Conservation (phyloP, 2,329 filamentous ascomycete genomes). For the Tolypocladium tundrense region DNA sequence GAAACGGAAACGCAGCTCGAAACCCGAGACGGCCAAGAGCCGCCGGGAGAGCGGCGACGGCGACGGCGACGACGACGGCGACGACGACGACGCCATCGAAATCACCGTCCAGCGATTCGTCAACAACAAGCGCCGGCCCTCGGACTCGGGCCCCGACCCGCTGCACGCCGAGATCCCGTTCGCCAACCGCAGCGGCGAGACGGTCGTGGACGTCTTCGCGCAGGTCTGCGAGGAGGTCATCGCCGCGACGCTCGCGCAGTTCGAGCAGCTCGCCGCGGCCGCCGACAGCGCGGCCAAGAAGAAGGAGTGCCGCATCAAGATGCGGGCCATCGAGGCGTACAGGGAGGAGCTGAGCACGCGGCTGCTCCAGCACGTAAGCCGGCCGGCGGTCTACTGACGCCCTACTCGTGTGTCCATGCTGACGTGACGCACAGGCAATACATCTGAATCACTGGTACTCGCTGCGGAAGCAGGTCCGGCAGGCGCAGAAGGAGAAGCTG, state of each 20-base stretch:
- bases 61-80: constrained; percentile 11
- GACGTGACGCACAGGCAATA: constrained; percentile 34
- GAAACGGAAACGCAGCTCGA: constrained; percentile 1
- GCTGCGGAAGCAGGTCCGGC: constrained; percentile 45
- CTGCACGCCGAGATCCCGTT: constrained; percentile 43
- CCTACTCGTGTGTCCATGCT: background rate
- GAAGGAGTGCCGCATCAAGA: constrained; percentile 45
- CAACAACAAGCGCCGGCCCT: constrained; percentile 32
- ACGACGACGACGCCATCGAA: constrained; percentile 27
- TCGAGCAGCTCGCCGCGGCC: constrained; percentile 28
- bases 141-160: constrained; percentile 32
- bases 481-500: constrained; percentile 47
- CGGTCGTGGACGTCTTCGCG: constrained; percentile 50
- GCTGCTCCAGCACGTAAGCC: constrained; percentile 48
- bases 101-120: constrained; percentile 51
- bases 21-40: constrained; percentile 7
- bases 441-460: constrained; percentile 49
- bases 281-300: constrained; percentile 35
- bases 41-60: constrained; percentile 12
- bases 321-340: constrained; percentile 47
- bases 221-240: constrained; percentile 53
- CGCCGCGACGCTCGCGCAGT: constrained; percentile 34
- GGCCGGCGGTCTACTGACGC: too few species aligned
- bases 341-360: constrained; percentile 44
- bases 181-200: constrained; percentile 44